phyloP scores from a whole-genome alignment of 176 grass and related monocot genomes.

The Lolium rigidum region DNA sequence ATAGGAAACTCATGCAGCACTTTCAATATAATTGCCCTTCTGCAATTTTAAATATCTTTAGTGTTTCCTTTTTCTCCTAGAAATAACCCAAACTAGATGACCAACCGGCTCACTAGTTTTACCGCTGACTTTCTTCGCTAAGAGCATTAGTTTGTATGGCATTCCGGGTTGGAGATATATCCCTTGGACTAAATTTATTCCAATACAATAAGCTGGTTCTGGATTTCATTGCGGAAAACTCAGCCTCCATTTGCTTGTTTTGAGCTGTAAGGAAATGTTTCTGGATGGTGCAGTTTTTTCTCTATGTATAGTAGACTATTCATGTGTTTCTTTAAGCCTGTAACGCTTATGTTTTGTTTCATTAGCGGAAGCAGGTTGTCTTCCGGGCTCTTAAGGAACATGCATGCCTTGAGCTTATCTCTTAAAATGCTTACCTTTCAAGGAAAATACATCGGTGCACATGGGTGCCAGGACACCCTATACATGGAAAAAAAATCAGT shows the following conservation, averaged over 20 bases:
- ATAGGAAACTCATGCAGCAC: background rate
- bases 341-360: conserved; percentile 15
- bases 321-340: background rate
- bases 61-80: background rate
- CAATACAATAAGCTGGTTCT: conserved; percentile 1
- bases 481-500: too few species aligned
- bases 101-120: background rate
- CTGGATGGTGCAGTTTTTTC: background rate
- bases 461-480: too few species aligned
- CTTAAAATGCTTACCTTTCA: background rate
- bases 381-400: conserved; percentile 4
- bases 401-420: background rate
- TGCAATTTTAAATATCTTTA: background rate
- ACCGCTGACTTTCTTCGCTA: background rate
- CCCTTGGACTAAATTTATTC: background rate
- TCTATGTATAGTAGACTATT: background rate
- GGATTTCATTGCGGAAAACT: background rate
- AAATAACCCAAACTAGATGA: background rate
- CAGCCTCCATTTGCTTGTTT: background rate
- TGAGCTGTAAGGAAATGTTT: conserved; percentile 11
- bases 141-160: conserved; percentile 16
- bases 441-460: too few species aligned
- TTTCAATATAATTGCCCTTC: background rate
- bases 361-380: background rate
- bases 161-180: background rate